These are phyloP conservation scores for Drechslerella coelobrocha DNA, from an alignment of 2,329 filamentous ascomycete species.

Conservation along the genomic window DNA sequence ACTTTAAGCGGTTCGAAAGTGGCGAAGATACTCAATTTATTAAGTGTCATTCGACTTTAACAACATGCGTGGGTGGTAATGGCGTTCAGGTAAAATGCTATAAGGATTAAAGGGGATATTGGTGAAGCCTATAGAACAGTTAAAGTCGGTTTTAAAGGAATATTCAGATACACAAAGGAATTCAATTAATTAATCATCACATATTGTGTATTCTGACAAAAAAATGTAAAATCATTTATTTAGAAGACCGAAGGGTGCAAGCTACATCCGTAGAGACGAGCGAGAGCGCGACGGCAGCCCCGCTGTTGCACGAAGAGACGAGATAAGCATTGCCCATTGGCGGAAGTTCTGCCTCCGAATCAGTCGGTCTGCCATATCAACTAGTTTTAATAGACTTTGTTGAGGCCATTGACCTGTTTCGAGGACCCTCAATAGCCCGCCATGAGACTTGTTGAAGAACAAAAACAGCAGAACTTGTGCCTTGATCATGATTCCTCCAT, in stretches of 20 bases:
- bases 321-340: slow-evolving; percentile 10
- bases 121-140: too few species aligned
- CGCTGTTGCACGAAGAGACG: background rate
- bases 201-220: too few species aligned
- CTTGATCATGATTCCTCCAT: too few species aligned
- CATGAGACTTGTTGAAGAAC: too few species aligned
- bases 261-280: slow-evolving; percentile 23
- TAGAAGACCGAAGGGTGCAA: slow-evolving; percentile 9
- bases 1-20: slow-evolving; percentile 56
- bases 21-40: slow-evolving; percentile 50
- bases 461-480: too few species aligned
- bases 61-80: slow-evolving; percentile 48
- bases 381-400: background rate
- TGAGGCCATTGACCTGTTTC: background rate
- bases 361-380: background rate
- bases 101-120: slow-evolving; percentile 13
- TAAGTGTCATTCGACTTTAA: slow-evolving; percentile 51
- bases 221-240: too few species aligned
- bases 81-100: slow-evolving; percentile 31
- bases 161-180: too few species aligned
- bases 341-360: slow-evolving; percentile 20
- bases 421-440: too few species aligned
- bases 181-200: too few species aligned
- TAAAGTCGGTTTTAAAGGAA: too few species aligned
- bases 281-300: background rate